phyloP scores from a whole-genome alignment of 345 rosid species.

The Ceriops zippeliana region DNA sequence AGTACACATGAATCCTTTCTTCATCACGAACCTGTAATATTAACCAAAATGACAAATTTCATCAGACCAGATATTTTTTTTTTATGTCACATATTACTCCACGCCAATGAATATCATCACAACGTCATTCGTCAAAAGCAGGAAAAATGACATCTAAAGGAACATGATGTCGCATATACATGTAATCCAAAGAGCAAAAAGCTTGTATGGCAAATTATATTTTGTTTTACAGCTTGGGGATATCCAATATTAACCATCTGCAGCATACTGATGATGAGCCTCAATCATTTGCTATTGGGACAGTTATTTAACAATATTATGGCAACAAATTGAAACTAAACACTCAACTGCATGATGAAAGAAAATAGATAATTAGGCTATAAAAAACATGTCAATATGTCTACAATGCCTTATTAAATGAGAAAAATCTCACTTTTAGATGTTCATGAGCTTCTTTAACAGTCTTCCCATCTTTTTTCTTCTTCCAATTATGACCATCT shows the following conservation, averaged over 20 bases:
- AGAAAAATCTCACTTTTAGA: constrained; percentile 64
- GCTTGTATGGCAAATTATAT: not conserved
- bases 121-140: not conserved
- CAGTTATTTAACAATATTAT: no score
- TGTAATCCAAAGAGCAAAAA: not conserved
- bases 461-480: constrained; percentile 97
- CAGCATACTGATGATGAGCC: no score
- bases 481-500: constrained; percentile 99
- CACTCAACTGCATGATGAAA: constrained; percentile 1
- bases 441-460: constrained; percentile 99
- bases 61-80: not conserved
- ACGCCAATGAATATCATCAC: not conserved
- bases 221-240: no score
- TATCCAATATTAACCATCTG: no score
- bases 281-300: no score
- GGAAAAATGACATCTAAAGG: not conserved
- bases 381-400: not conserved
- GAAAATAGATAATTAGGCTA: not conserved
- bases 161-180: not conserved
- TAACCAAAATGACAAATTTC: constrained; percentile 9
- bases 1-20: constrained; percentile 97
- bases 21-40: constrained; percentile 73
- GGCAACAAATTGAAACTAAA: no score
- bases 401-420: constrained; percentile 5
- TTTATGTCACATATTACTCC: not conserved